Base-by-base conservation (phyloP, 2,329 filamentous ascomycete species). In the Zymoseptoria pseudotritici region DNA sequence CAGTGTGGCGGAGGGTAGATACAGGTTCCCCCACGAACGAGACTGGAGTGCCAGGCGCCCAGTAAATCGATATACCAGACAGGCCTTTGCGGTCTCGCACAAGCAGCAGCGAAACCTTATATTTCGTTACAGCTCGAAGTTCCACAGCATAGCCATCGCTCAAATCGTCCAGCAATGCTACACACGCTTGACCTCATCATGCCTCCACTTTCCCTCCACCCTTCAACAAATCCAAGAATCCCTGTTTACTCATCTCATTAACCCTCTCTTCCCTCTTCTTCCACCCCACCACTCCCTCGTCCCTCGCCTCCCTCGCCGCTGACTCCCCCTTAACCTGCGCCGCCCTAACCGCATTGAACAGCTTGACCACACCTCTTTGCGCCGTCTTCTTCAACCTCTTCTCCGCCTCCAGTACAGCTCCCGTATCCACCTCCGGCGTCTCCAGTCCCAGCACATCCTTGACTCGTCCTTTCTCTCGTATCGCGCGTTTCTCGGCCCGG, bases 181-280 rank as follows among this genome's bases (percentile, higher is more conserved):
- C 6, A 26, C 24, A 26, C 24, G 4, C 5, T 26, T 8, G 7
- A 26, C 60, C 22, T 29, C 22, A 29, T 26, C 22, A 22, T 24
- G 22, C 57, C 36, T 54, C 57, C 21, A 53, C 52, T 77, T 82
- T 74, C 65, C 81, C 75, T 71, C 83, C 79, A 13, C 81, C 80
- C 50, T 80, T 81, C 72, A 99, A 96, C 74, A 97, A 77, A 63
- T 97, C 93, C 74, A 99, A 76, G 77, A 97, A 99, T 0, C 93
- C 92, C 78, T 97, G 90, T 79, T 96, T 95, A 74, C 89, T 96
- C 87, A 99, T 94, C 80, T 97, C 92, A 66, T 90, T 94, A 56
- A 96, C 82, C 78, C 88, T 91, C 76, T 95, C 91, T 76, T 95
- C 88, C 65, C 91, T 85, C 74, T 89, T 85, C 63, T 83, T 83